Percentiles rank a stretch among this genome's conserved stretches.
Conservation (phyloP, 2,329 filamentous ascomycete species). For the Claviceps monticola region DNA sequence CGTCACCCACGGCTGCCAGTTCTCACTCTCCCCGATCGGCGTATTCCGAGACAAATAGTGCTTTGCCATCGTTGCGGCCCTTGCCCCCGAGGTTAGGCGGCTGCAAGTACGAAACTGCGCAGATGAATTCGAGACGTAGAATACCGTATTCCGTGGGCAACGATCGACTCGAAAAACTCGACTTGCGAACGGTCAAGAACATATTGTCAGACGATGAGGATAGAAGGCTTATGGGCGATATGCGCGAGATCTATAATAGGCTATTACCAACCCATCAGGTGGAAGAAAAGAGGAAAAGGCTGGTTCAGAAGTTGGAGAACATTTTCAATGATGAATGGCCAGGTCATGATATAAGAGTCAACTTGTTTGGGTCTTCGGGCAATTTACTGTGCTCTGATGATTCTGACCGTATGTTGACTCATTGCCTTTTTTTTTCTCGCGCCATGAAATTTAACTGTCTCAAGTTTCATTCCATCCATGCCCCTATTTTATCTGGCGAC, state of each 20-base stretch:
- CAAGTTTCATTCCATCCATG: no score
- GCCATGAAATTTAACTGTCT: no score
- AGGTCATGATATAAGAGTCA: constrained; percentile 74
- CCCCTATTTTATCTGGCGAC: background rate
- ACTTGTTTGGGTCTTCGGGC: constrained; percentile 95
- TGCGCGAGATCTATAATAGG: constrained; percentile 71
- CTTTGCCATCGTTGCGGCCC: constrained; percentile 53
- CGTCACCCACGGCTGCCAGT: constrained; percentile 63
- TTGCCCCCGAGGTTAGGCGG: constrained; percentile 44
- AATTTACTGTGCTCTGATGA: constrained; percentile 90
- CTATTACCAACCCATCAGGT: constrained; percentile 73
- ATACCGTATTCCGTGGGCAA: constrained; percentile 88
- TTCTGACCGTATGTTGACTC: constrained; percentile 62
- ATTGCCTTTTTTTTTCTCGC: no score
- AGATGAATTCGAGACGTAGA: constrained; percentile 66
- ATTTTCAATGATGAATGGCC: constrained; percentile 89
- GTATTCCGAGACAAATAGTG: constrained; percentile 75
- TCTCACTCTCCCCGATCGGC: constrained; percentile 82
- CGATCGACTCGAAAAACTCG: constrained; percentile 59
- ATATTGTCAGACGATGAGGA: constrained; percentile 61
- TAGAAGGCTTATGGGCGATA: constrained; percentile 61
- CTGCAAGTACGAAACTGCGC: constrained; percentile 82
- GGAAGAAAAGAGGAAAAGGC: constrained; percentile 56
- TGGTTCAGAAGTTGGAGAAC: constrained; percentile 78
- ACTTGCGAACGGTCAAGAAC: constrained; percentile 58